Conservation (phyloP, 2,329 filamentous ascomycete genomes). For the Oidium heveae region DNA sequence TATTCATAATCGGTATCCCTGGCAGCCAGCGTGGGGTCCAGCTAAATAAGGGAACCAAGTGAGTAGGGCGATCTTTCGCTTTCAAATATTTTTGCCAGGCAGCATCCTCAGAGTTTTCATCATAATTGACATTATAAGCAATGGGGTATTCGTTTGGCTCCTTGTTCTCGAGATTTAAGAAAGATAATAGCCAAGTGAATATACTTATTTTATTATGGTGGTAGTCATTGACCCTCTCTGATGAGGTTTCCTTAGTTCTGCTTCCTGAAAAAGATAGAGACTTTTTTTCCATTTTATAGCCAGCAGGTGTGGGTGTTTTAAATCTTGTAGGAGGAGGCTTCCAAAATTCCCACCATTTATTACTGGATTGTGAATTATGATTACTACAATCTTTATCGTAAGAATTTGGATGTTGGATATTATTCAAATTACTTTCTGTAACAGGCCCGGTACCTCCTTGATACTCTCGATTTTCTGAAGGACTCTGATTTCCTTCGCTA, state of each 20-base stretch:
- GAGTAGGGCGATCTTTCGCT: constrained; percentile 61
- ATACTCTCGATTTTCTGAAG: constrained; percentile 5
- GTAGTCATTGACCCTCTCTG: neutral
- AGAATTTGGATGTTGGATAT: neutral
- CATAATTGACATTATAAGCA: constrained; percentile 34
- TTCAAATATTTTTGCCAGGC: constrained; percentile 71
- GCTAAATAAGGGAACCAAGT: constrained; percentile 41
- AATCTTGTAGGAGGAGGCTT: constrained; percentile 35
- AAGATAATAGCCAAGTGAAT: constrained; percentile 26
- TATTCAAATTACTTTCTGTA: neutral
- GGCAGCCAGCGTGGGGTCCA: constrained; percentile 43
- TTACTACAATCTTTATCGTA: constrained; percentile 6
- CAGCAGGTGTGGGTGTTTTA: constrained; percentile 33
- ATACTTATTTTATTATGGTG: constrained; percentile 18
- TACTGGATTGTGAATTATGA: constrained; percentile 2
- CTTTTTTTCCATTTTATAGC: constrained; percentile 18
- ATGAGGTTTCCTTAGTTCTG: constrained; percentile 3
- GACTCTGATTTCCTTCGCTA: constrained; percentile 2
- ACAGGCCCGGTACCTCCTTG: constrained; percentile 4
- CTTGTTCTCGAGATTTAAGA: constrained; percentile 14
- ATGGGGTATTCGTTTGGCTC: constrained; percentile 25
- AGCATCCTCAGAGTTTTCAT: constrained; percentile 34
- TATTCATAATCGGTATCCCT: constrained; percentile 50
- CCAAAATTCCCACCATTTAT: constrained; percentile 38
- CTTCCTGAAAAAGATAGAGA: constrained; percentile 18